Evolutionary conservation across 2,329 filamentous ascomycete species (phyloP).

Genomic region (Phaeophleospora eucalypticola): DNA sequence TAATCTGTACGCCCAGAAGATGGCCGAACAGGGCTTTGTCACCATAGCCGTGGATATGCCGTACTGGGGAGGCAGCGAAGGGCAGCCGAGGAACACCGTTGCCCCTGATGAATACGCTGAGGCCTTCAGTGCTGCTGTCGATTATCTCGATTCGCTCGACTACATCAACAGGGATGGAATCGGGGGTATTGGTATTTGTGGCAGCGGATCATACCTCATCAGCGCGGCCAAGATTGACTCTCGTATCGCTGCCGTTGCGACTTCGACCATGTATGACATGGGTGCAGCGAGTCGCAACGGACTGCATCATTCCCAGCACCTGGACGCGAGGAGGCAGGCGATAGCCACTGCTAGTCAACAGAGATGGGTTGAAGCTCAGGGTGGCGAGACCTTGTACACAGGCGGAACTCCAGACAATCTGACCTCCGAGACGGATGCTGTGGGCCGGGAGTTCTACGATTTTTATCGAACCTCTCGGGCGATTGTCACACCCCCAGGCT

Average conservation of each 20-base stretch:
- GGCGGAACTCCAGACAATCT: no score
- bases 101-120: conserved; percentile 8
- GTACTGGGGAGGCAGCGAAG: conserved; percentile 8
- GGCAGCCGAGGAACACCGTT: conserved; percentile 4
- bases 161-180: conserved; percentile 8
- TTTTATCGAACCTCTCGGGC: conserved; percentile 12
- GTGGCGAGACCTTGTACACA: no score
- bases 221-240: conserved; percentile 11
- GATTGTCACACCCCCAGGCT: conserved; percentile 2
- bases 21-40: conserved; percentile 14
- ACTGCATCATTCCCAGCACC: background rate
- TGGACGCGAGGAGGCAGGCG: no score
- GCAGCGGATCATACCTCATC: conserved; percentile 7
- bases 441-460: conserved; percentile 9
- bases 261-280: conserved; percentile 13
- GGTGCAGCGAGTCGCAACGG: conserved; percentile 7
- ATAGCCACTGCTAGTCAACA: no score
- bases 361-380: no score
- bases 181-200: conserved; percentile 10
- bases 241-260: conserved; percentile 7
- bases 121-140: conserved; percentile 9
- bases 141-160: conserved; percentile 2
- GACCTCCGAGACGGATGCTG: no score
- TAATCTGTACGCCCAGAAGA: conserved; percentile 9
- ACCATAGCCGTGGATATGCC: conserved; percentile 9